A percentile compares a stretch with the other conserved stretches of the same genome.
Evolutionary conservation across 2,329 filamentous ascomycete genomes (phyloP).

Genomic region (Podosphaera fusca): DNA sequence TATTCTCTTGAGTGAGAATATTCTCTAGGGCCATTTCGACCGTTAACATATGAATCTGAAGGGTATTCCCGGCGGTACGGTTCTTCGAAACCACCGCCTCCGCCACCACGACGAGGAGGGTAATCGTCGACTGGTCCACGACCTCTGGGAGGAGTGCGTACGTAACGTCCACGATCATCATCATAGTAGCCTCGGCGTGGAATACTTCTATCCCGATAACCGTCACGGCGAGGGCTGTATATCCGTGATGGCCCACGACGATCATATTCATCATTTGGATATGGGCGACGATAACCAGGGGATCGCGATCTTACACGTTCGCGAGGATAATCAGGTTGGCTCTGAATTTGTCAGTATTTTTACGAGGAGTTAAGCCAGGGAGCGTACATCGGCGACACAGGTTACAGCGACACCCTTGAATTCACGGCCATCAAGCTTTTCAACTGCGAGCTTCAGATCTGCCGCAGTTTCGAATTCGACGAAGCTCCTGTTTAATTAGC

Average conservation of each 20-base stretch:
- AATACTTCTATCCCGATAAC: conserved; percentile 73
- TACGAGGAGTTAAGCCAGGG: neutral
- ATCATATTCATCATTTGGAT: conserved; percentile 61
- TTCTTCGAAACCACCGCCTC: conserved; percentile 39
- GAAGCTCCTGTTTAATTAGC: conserved; percentile 35
- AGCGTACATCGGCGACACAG: conserved; percentile 66
- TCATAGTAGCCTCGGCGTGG: conserved; percentile 55
- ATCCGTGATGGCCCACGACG: conserved; percentile 59
- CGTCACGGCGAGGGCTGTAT: conserved; percentile 64
- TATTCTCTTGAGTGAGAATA: conserved; percentile 18
- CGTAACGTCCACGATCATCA: conserved; percentile 52
- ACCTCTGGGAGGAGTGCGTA: conserved; percentile 59
- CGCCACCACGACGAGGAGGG: conserved; percentile 27
- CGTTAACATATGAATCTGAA: conserved; percentile 33
- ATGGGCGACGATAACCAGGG: conserved; percentile 42
- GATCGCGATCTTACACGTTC: conserved; percentile 63
- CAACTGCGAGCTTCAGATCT: conserved; percentile 74
- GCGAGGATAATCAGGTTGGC: conserved; percentile 50
- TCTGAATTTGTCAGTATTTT: conserved; percentile 24
- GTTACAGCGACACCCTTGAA: conserved; percentile 78
- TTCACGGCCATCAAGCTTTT: conserved; percentile 80
- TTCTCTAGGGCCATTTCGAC: conserved; percentile 24
- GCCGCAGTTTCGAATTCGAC: conserved; percentile 90
- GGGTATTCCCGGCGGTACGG: conserved; percentile 50
- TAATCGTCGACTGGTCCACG: conserved; percentile 56